Percentiles rank a stretch among this genome's conserved stretches.
Evolutionary conservation across 2,329 filamentous ascomycete genomes (phyloP).

Genomic region (Trichoderma sp.): DNA sequence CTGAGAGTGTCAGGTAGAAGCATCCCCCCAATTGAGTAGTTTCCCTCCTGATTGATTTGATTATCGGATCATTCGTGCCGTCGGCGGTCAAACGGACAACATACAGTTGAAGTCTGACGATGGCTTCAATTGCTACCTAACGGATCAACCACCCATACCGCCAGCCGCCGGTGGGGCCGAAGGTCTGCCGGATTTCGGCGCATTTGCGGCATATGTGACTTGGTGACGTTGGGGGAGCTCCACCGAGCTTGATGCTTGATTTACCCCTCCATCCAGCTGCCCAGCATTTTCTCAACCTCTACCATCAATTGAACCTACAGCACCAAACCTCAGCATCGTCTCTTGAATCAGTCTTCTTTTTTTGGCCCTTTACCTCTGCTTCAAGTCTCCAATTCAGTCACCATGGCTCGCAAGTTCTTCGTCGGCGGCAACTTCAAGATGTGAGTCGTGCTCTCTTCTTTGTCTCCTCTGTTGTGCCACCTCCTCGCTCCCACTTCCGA

Average conservation of each 20-base stretch:
- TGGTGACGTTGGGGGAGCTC: neutral
- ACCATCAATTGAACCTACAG: neutral
- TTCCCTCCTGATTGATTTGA: too few relatives aligned
- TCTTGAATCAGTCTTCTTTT: neutral
- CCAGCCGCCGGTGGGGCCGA: constrained; percentile 18
- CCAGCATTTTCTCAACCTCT: neutral
- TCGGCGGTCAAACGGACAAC: neutral
- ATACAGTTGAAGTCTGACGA: neutral
- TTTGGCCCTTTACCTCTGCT: neutral
- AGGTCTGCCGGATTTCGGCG: constrained; percentile 17
- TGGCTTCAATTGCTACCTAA: neutral
- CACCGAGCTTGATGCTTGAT: neutral
- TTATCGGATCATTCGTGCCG: too few relatives aligned
- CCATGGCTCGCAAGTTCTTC: constrained; percentile 94
- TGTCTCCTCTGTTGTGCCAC: constrained; percentile 32
- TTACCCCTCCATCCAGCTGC: constrained; percentile 22
- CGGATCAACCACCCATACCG: neutral
- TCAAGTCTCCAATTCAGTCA: constrained; percentile 48
- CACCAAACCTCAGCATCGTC: neutral
- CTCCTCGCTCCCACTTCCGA: constrained; percentile 32
- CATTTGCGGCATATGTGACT: constrained; percentile 17
- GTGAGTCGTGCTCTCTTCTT: constrained; percentile 56
- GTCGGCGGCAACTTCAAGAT: constrained; percentile 99
- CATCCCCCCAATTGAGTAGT: too few relatives aligned
- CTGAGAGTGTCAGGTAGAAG: too few relatives aligned